These are phyloP conservation scores for Corymbia maculata DNA, from an alignment of 345 rosid genomes.

Conservation along the genomic window DNA sequence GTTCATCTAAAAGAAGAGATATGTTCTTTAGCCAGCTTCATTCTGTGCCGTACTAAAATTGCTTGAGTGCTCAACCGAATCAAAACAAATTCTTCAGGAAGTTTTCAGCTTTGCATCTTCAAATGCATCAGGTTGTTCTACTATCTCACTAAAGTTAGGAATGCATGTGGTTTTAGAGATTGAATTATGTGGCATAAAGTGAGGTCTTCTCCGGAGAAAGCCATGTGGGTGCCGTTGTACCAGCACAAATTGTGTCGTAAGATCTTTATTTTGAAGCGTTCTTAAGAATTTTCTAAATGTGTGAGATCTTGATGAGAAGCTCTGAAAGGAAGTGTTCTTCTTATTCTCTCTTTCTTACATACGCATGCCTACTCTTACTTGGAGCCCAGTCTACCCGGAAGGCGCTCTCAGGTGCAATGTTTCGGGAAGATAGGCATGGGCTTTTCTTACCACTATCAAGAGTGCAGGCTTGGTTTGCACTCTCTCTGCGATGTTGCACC, in stretches of 20 bases:
- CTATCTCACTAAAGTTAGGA: not conserved
- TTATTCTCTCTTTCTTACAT: not conserved
- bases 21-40: too few relatives aligned
- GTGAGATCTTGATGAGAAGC: not conserved
- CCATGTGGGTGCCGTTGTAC: not conserved
- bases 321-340: not conserved
- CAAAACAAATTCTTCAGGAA: too few relatives aligned
- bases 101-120: too few relatives aligned
- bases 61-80: too few relatives aligned
- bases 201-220: not conserved
- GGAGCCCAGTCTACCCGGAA: not conserved
- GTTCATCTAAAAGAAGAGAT: too few relatives aligned
- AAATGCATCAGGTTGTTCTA: not conserved
- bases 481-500: not conserved
- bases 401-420: not conserved
- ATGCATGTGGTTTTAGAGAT: not conserved
- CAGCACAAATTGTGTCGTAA: not conserved
- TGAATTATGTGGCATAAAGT: not conserved
- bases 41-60: not conserved
- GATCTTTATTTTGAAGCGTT: not conserved
- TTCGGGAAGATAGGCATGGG: not conserved
- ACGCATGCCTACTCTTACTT: not conserved
- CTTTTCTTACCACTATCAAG: not conserved
- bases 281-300: not conserved
- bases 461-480: not conserved